These are phyloP conservation scores for Kalmusia sp. DNA, from an alignment of 2,329 filamentous ascomycete species.

Conservation along the genomic window DNA sequence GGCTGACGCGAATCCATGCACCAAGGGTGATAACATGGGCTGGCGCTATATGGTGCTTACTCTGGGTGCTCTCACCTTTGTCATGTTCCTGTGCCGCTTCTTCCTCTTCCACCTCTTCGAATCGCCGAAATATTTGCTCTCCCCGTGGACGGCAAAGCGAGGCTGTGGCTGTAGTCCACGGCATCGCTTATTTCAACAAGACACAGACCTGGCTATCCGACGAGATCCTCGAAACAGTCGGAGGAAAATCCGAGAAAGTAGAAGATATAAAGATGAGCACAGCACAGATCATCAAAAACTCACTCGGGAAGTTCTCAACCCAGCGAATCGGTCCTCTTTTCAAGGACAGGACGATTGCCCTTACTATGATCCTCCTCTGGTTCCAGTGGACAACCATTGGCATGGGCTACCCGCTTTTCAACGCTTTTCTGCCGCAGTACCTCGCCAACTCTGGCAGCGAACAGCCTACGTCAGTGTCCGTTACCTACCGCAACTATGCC, in stretches of 20 bases:
- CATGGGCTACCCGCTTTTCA: slow-evolving; percentile 88
- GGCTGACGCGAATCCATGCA: slow-evolving; percentile 43
- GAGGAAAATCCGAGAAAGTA: slow-evolving; percentile 55
- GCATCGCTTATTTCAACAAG: slow-evolving; percentile 75
- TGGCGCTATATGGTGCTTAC: slow-evolving; percentile 79
- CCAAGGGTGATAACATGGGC: slow-evolving; percentile 66
- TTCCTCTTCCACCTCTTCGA: slow-evolving; percentile 83
- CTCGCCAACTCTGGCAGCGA: slow-evolving; percentile 64
- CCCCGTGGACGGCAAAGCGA: slow-evolving; percentile 77
- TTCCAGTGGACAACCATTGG: slow-evolving; percentile 84
- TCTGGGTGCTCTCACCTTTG: slow-evolving; percentile 74
- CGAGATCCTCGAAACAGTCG: slow-evolving; percentile 65
- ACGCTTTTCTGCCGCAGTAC: slow-evolving; percentile 89
- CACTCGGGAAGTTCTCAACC: slow-evolving; percentile 70
- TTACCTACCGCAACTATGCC: slow-evolving; percentile 79
- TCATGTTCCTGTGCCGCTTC: slow-evolving; percentile 81
- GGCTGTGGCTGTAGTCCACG: slow-evolving; percentile 80
- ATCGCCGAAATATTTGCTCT: slow-evolving; percentile 83
- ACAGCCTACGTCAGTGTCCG: slow-evolving; percentile 31
- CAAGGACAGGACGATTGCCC: slow-evolving; percentile 53
- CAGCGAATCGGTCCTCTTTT: slow-evolving; percentile 72
- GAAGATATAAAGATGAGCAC: slow-evolving; percentile 49
- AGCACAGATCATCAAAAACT: slow-evolving; percentile 62
- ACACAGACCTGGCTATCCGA: slow-evolving; percentile 65
- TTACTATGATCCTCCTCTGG: slow-evolving; percentile 67